Conservation (phyloP, 179 eudicot species). For the Silene noctiflora region DNA sequence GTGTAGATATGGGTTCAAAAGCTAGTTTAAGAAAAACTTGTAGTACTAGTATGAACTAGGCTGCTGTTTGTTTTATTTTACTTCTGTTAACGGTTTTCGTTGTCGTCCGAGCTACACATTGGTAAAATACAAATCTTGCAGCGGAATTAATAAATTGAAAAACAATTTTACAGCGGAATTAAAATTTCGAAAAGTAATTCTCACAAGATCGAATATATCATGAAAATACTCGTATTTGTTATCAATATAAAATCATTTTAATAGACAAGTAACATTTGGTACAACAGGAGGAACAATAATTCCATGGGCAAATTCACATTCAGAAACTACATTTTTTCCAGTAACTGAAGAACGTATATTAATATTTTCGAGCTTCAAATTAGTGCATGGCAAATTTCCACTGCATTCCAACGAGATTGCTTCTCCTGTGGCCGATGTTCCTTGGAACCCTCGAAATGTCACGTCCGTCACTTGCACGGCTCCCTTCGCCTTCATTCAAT, state of each 20-base stretch:
- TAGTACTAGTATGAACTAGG: no score
- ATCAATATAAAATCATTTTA: neutral
- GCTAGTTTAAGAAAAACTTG: no score
- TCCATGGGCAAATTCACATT: conserved; percentile 9
- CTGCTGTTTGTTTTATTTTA: no score
- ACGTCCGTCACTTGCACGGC: conserved; percentile 37
- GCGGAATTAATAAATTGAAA: no score
- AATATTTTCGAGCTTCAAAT: conserved; percentile 27
- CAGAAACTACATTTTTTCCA: neutral
- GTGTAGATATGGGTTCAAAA: no score
- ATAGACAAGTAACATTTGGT: neutral
- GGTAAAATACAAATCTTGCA: no score
- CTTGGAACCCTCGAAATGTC: conserved; percentile 30
- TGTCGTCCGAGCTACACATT: no score
- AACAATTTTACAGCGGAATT: no score
- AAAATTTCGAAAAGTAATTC: no score
- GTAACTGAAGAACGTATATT: neutral
- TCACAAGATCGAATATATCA: no score
- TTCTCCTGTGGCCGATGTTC: conserved; percentile 35
- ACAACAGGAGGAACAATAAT: neutral
- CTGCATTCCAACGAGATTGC: conserved; percentile 45
- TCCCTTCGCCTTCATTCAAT: conserved; percentile 28
- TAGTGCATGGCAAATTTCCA: conserved; percentile 30
- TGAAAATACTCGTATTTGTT: no score
- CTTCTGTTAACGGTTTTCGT: no score